A percentile compares a stretch with the other conserved stretches of the same genome.
phyloP scores from a whole-genome alignment of 192 early-diverging fungal genomes.

The Dimargaris xerosporica region DNA sequence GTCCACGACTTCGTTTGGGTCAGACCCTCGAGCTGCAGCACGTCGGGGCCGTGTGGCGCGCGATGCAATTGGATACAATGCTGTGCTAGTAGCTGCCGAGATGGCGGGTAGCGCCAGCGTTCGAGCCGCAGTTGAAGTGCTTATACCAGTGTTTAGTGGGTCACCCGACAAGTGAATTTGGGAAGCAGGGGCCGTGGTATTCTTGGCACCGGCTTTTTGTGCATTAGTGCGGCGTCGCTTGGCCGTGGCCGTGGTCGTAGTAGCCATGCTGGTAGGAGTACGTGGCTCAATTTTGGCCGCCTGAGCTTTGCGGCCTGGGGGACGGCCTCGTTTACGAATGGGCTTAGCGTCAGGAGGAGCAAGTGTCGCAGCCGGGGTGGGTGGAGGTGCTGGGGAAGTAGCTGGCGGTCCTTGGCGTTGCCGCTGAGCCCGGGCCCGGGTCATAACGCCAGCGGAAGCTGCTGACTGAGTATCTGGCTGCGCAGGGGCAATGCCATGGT shows the following conservation, averaged over 20 bases:
- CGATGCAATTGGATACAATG: neutral
- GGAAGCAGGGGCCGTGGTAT: neutral
- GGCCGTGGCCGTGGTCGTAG: too few relatives aligned
- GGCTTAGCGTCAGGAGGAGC: neutral
- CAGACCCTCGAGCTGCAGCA: slow-evolving; percentile 11
- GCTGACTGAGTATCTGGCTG: neutral
- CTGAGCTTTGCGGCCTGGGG: neutral
- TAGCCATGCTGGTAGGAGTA: too few relatives aligned
- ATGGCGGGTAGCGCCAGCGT: neutral
- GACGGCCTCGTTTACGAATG: slow-evolving; percentile 7
- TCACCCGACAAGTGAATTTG: neutral
- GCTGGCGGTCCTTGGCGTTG: neutral
- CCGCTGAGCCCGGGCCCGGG: neutral
- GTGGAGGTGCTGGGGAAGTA: neutral
- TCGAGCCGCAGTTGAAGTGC: neutral
- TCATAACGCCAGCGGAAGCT: slow-evolving; percentile 1
- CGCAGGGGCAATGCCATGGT: neutral
- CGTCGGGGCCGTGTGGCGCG: neutral
- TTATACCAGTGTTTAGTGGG: neutral
- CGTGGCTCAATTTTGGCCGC: too few relatives aligned
- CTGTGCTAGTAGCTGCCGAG: neutral
- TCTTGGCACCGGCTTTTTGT: too few relatives aligned
- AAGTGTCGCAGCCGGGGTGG: neutral
- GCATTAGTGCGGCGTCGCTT: too few relatives aligned
- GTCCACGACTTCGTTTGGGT: slow-evolving; percentile 36